Evolutionary conservation across 2,329 filamentous ascomycete genomes (phyloP).

Genomic region (Alternaria triticina): DNA sequence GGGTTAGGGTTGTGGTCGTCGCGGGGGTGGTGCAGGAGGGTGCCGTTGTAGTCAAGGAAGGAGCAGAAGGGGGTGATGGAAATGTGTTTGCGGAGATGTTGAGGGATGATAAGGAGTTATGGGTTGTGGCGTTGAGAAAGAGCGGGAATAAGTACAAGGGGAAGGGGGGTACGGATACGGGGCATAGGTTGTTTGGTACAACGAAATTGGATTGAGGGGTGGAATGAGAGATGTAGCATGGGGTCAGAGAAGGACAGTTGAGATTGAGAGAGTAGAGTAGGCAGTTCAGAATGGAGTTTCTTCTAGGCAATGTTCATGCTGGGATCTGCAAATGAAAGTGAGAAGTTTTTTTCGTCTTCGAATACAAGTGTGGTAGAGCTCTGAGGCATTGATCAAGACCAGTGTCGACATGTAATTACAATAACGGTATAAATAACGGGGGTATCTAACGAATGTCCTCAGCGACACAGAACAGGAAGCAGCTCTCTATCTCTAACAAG

Average conservation of each 20-base stretch:
- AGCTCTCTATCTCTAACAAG: neutral
- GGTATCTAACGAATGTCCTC: neutral
- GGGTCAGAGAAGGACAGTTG: neutral
- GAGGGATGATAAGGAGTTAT: slow-evolving; percentile 31
- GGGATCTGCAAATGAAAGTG: neutral
- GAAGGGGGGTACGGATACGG: slow-evolving; percentile 61
- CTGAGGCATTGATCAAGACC: neutral
- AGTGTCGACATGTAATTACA: neutral
- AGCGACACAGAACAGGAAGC: neutral
- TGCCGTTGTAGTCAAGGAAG: neutral
- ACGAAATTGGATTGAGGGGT: neutral
- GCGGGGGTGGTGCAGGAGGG: slow-evolving; percentile 61
- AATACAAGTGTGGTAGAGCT: neutral
- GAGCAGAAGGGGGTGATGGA: neutral
- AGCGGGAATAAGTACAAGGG: slow-evolving; percentile 65
- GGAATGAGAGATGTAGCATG: neutral
- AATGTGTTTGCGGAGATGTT: slow-evolving; percentile 24
- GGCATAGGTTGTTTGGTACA: slow-evolving; percentile 24
- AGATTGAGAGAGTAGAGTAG: neutral
- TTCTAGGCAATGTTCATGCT: neutral
- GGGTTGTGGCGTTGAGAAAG: slow-evolving; percentile 60
- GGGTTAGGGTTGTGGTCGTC: slow-evolving; percentile 59
- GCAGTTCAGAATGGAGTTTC: neutral
- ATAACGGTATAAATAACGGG: neutral
- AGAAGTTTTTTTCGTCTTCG: neutral